Conservation (phyloP, 2,329 filamentous ascomycete genomes). For the Fusarium brachygibbosum region DNA sequence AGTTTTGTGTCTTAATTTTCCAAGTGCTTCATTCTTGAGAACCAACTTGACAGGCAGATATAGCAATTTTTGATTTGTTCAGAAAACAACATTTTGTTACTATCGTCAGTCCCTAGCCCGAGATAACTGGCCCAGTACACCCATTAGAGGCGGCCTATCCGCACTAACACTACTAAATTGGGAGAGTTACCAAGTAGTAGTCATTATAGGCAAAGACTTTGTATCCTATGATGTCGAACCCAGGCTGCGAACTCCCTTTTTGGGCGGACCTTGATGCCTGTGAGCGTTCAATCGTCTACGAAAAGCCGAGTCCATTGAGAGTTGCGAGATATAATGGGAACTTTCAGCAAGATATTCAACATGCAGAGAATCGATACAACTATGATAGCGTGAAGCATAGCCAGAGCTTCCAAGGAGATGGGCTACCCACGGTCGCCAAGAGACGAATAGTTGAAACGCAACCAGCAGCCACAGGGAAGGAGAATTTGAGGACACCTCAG, state of each 20-base stretch:
- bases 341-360: conserved; percentile 23
- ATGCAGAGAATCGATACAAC: conserved; percentile 45
- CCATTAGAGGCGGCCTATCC: too few species aligned
- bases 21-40: conserved; percentile 4
- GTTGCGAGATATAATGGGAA: conserved; percentile 60
- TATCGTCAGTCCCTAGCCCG: not conserved
- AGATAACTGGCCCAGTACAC: not conserved
- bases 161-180: not conserved
- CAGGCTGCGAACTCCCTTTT: conserved; percentile 45
- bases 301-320: conserved; percentile 62
- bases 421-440: conserved; percentile 55
- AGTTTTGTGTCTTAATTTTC: conserved; percentile 3
- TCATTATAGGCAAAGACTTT: not conserved
- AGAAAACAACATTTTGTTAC: not conserved
- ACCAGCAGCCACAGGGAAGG: conserved; percentile 30
- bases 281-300: conserved; percentile 36
- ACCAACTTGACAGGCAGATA: not conserved
- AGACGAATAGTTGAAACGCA: conserved; percentile 45
- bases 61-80: not conserved
- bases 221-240: conserved; percentile 54
- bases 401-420: conserved; percentile 25
- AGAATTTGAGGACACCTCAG: conserved; percentile 27
- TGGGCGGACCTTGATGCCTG: conserved; percentile 52
- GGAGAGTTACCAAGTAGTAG: not conserved
- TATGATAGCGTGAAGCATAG: conserved; percentile 41